A percentile compares a stretch with the other conserved stretches of the same genome.
phyloP scores from a whole-genome alignment of 1,284 basidiomycete species.

The Sphaerobolus stellatus region DNA sequence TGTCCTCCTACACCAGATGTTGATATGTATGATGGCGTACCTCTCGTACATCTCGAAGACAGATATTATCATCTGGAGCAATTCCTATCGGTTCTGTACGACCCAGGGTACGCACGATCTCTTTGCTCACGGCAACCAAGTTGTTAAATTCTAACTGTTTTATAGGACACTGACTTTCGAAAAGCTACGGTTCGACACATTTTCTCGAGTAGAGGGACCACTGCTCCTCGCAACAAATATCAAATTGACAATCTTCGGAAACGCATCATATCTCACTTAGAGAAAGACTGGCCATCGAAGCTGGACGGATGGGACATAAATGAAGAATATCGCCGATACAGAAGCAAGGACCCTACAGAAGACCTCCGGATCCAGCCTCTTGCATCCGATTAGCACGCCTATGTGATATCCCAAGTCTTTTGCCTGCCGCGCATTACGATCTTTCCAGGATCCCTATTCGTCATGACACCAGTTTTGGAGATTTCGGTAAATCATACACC shows the following conservation, averaged over 20 bases:
- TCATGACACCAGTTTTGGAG: no score
- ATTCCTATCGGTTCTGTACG: slow-evolving; percentile 31
- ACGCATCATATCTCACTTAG: slow-evolving; percentile 32
- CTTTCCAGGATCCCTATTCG: slow-evolving; percentile 14
- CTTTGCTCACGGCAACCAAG: neutral
- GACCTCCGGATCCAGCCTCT: slow-evolving; percentile 33
- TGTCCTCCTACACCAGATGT: neutral
- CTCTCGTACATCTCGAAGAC: slow-evolving; percentile 28
- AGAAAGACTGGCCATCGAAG: slow-evolving; percentile 36
- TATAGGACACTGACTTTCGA: neutral
- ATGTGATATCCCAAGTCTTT: slow-evolving; percentile 14
- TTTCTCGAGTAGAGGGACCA: slow-evolving; percentile 25
- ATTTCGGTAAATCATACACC: no score
- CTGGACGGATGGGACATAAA: slow-evolving; percentile 35
- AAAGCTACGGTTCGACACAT: neutral
- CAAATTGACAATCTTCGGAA: slow-evolving; percentile 30
- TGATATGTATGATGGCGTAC: slow-evolving; percentile 28
- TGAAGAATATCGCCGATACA: no score
- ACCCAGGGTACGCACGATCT: slow-evolving; percentile 7
- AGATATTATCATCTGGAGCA: slow-evolving; percentile 29
- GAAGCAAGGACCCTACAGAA: no score
- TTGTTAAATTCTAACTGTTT: no score
- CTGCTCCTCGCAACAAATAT: slow-evolving; percentile 34
- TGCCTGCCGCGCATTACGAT: slow-evolving; percentile 42
- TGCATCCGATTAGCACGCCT: slow-evolving; percentile 16